Evolutionary conservation across 148 eudicot genomes (phyloP).

Genomic region (Amaranthus hypochondriacus): DNA sequence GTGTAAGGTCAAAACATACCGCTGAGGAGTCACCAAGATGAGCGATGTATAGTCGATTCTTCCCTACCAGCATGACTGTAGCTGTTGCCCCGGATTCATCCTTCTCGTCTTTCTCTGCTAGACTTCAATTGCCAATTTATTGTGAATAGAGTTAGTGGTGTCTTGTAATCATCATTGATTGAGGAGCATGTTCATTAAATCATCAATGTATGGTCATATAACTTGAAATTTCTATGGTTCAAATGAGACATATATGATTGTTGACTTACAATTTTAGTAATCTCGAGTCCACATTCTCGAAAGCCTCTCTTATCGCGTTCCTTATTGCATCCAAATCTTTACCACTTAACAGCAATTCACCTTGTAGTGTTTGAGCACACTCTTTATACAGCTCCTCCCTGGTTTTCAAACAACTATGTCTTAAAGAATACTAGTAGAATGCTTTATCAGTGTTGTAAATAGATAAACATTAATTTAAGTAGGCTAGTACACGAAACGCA

Average conservation of each 20-base stretch:
- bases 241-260: neutral
- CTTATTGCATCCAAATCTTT: slow-evolving; percentile 52
- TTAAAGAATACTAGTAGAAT: neutral
- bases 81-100: slow-evolving; percentile 95
- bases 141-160: slow-evolving; percentile 4
- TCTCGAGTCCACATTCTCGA: slow-evolving; percentile 62
- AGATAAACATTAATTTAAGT: neutral
- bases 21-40: slow-evolving; percentile 91
- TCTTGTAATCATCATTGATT: neutral
- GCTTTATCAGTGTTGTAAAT: too few species aligned
- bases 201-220: slow-evolving; percentile 5
- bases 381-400: slow-evolving; percentile 95
- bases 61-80: slow-evolving; percentile 58
- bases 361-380: slow-evolving; percentile 69
- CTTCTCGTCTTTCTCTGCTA: slow-evolving; percentile 44
- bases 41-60: slow-evolving; percentile 58
- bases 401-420: slow-evolving; percentile 16
- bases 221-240: neutral
- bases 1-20: slow-evolving; percentile 37
- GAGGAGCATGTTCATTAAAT: neutral
- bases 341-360: slow-evolving; percentile 49
- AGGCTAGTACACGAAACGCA: neutral
- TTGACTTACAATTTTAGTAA: slow-evolving; percentile 53
- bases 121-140: slow-evolving; percentile 54
- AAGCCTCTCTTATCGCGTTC: slow-evolving; percentile 57